Conservation (phyloP, 2,329 filamentous ascomycete genomes). For the Sarocladium brachiariae region DNA sequence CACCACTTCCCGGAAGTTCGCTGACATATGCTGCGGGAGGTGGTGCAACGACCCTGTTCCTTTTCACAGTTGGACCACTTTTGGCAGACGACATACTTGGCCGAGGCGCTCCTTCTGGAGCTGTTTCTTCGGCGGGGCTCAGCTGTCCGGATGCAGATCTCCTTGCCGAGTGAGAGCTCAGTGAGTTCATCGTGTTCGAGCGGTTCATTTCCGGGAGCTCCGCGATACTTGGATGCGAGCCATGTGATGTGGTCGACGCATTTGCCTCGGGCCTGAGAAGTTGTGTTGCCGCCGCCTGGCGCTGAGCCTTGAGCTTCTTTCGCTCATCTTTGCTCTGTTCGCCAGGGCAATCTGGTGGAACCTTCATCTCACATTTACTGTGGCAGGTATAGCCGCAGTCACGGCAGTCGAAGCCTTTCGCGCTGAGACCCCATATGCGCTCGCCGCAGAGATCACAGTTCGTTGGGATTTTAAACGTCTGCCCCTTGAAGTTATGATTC, state of each 20-base stretch:
- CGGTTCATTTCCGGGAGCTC: slow-evolving; percentile 65
- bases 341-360: slow-evolving; percentile 89
- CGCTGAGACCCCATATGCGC: slow-evolving; percentile 92
- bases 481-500: slow-evolving; percentile 97
- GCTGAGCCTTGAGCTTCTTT: slow-evolving; percentile 83
- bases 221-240: slow-evolving; percentile 34
- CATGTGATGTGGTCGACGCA: slow-evolving; percentile 17
- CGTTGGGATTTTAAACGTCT: slow-evolving; percentile 98
- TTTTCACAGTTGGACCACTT: slow-evolving; percentile 33
- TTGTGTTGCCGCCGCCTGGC: slow-evolving; percentile 71
- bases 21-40: slow-evolving; percentile 77
- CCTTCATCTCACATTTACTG: slow-evolving; percentile 98
- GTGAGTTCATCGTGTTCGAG: slow-evolving; percentile 82
- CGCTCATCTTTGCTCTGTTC: slow-evolving; percentile 91
- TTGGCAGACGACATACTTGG: slow-evolving; percentile 21
- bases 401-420: slow-evolving; percentile 92
- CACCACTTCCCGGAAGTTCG: slow-evolving; percentile 49
- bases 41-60: slow-evolving; percentile 75
- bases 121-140: slow-evolving; percentile 36
- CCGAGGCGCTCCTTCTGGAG: slow-evolving; percentile 17
- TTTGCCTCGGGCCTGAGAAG: slow-evolving; percentile 40
- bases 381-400: slow-evolving; percentile 98
- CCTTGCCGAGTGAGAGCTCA: slow-evolving; percentile 77
- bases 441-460: slow-evolving; percentile 97
- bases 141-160: slow-evolving; percentile 48